These are phyloP conservation scores for Vicia faba DNA, from an alignment of 306 rosid genomes.

Conservation along the genomic window DNA sequence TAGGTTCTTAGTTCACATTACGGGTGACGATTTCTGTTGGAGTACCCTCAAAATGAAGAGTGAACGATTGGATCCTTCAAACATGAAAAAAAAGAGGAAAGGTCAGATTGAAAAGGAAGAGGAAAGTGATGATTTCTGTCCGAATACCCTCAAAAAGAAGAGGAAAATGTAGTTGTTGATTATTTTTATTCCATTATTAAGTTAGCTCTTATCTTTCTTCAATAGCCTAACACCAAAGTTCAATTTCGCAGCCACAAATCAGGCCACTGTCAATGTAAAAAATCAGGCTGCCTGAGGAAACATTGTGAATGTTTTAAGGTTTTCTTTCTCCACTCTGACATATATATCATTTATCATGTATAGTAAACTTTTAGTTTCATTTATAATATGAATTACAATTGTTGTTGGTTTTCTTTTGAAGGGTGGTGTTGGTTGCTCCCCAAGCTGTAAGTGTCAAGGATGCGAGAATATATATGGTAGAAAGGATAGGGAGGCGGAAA, in stretches of 20 bases:
- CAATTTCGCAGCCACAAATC: background rate
- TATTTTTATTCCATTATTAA: background rate
- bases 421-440: conserved; percentile 96
- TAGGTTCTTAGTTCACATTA: too few species aligned
- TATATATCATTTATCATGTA: conserved; percentile 32
- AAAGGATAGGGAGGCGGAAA: conserved; percentile 60
- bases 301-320: too few species aligned
- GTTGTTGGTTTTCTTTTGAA: conserved; percentile 42
- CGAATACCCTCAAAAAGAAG: too few species aligned
- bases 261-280: background rate
- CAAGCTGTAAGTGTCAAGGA: conserved; percentile 84
- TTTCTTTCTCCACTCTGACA: too few species aligned
- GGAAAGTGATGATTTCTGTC: too few species aligned
- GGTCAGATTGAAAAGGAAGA: too few species aligned
- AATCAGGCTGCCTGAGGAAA: background rate
- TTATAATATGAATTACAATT: conserved; percentile 33
- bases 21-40: too few species aligned
- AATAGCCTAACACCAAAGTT: background rate
- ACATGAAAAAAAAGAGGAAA: too few species aligned
- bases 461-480: conserved; percentile 84
- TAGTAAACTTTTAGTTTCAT: conserved; percentile 10
- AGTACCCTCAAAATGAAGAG: too few species aligned
- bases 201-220: background rate
- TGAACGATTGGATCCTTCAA: too few species aligned
- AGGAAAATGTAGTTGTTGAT: conserved; percentile 43